Conservation (phyloP, 345 rosid species). For the Leavenworthia alabamica region DNA sequence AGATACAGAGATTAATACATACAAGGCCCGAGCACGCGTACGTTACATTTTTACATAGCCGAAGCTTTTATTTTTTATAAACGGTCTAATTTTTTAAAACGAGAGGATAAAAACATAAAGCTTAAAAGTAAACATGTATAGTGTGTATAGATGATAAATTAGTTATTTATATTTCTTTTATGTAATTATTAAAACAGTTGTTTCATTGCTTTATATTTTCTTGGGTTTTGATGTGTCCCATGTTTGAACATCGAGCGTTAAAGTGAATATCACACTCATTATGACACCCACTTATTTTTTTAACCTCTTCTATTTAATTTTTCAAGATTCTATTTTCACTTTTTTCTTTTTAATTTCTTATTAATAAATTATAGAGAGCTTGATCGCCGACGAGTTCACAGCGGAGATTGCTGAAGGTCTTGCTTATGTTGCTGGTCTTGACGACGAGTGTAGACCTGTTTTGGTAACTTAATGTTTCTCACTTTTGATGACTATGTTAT, state of each 20-base stretch:
- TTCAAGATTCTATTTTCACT: conserved; percentile 22
- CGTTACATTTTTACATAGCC: not conserved
- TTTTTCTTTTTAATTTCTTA: not conserved
- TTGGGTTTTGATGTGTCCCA: conserved; percentile 32
- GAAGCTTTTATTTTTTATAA: not conserved
- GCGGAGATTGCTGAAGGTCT: conserved; percentile 82
- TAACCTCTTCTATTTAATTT: conserved; percentile 20
- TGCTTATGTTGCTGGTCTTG: conserved; percentile 91
- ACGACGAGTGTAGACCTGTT: conserved; percentile 89
- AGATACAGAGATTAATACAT: not conserved
- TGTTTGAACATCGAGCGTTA: conserved; percentile 39
- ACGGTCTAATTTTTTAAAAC: not conserved
- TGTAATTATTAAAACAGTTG: conserved; percentile 9
- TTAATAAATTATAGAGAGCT: conserved; percentile 36
- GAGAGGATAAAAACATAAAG: conserved; percentile 19
- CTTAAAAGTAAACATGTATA: conserved; percentile 13
- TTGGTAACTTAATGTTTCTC: conserved; percentile 40
- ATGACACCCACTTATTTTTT: conserved; percentile 30
- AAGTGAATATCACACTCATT: conserved; percentile 36
- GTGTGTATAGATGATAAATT: not conserved
- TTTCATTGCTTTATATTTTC: conserved; percentile 16
- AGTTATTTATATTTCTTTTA: not conserved
- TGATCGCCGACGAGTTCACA: conserved; percentile 99
- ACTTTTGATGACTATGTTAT: not conserved
- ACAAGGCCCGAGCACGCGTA: no score